Evolutionary conservation across 768 basidiomycete genomes (phyloP).

Genomic region (Cystobasidium tubakii): DNA sequence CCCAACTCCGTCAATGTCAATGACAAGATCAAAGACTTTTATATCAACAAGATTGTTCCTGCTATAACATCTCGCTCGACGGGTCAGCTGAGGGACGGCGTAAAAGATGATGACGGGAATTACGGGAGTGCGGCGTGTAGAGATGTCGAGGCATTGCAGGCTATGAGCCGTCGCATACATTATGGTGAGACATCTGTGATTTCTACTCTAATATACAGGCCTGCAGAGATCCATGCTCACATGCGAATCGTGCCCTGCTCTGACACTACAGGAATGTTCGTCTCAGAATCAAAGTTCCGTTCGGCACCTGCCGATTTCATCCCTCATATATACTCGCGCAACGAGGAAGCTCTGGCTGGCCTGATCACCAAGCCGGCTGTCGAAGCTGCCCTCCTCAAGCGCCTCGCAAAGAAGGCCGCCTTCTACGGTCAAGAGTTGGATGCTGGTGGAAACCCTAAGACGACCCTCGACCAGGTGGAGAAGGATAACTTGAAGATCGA

Average conservation of each 20-base stretch:
- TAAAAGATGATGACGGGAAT: slow-evolving; percentile 89
- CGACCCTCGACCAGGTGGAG: slow-evolving; percentile 22
- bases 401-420: slow-evolving; percentile 75
- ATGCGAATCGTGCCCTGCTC: neutral
- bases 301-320: slow-evolving; percentile 78
- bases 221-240: no score
- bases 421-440: slow-evolving; percentile 76
- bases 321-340: slow-evolving; percentile 77
- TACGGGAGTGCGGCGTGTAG: slow-evolving; percentile 92
- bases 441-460: slow-evolving; percentile 57
- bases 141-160: slow-evolving; percentile 92
- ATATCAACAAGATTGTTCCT: slow-evolving; percentile 78
- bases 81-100: slow-evolving; percentile 61
- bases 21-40: slow-evolving; percentile 77
- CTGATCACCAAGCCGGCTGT: slow-evolving; percentile 98
- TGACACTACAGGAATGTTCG: slow-evolving; percentile 75
- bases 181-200: slow-evolving; percentile 63
- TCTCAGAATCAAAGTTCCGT: slow-evolving; percentile 95
- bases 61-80: slow-evolving; percentile 74
- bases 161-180: slow-evolving; percentile 96
- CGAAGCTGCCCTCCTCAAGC: slow-evolving; percentile 71
- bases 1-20: slow-evolving; percentile 66
- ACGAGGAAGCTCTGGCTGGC: slow-evolving; percentile 68
- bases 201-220: neutral
- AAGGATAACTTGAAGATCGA: slow-evolving; percentile 64